Evolutionary conservation across 2,329 filamentous ascomycete species (phyloP), one percentile per base, ranked within the genome.

Genomic region (Exophiala lecanii-corni): DNA sequence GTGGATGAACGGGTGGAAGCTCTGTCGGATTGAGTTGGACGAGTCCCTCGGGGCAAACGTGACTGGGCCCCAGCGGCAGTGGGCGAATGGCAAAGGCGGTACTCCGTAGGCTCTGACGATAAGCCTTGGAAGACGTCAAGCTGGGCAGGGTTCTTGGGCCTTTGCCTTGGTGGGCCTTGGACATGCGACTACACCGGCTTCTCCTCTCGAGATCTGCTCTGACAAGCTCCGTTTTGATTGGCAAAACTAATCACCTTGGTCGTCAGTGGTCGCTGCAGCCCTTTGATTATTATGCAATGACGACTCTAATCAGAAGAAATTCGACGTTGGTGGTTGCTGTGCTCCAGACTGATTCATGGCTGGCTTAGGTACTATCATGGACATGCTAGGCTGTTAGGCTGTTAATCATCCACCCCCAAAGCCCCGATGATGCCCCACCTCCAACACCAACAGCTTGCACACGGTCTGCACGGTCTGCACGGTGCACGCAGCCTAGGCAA

Each of bases 61-160:
- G 25, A 35, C 30, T 33, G 15, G 18, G 36, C 32, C 21, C 17
- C 28, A 39, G 44, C 43, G 37, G 41, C 36, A 32, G 46, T 39
- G 43, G 34, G 33, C 28, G 39, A 43, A 25, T 41, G 25, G 44
- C 42, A 38, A 44, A 35, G 49, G 43, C 31, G 39, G 15, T 41
- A 38, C 34, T 25, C 19, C 23, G 30, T 31, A 26, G 20, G 18
- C 9, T 18, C 37, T 28, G 35, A 43, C 45, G 45, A 49, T 49
- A 51, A 51, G 49, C 45, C 45, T 48, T 42, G 45, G 39, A 47
- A 41, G 44, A 46, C 49, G 49, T 44, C 42, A 51, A 51, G 21
- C 23, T 20, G 26, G n/a, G 16, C 28, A 45, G 25, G 26, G 21
- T 26, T 39, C 23, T 35, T 35, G 33, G 7, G 23, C 12, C 23